phyloP scores from a whole-genome alignment of 148 eudicot species.

The Rhododendron williamsianum region DNA sequence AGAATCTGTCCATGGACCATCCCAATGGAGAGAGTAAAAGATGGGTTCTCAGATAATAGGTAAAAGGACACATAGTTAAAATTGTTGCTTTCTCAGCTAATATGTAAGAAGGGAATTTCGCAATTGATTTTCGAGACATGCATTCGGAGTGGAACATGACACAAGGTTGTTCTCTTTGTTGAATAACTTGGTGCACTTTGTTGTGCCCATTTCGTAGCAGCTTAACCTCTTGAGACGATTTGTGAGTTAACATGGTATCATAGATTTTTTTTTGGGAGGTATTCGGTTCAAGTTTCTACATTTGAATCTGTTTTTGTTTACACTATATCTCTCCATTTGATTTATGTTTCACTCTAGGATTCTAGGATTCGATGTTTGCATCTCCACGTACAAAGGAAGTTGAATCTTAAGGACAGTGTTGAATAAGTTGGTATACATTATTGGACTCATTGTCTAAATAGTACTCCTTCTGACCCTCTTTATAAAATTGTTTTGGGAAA shows the following conservation, averaged over 20 bases:
- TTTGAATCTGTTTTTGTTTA: neutral
- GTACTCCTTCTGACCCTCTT: neutral
- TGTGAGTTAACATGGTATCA: neutral
- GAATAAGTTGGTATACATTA: neutral
- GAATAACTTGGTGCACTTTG: neutral
- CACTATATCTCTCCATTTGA: neutral
- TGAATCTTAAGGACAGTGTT: neutral
- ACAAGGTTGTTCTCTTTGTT: neutral
- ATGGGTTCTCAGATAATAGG: neutral
- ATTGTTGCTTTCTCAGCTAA: neutral
- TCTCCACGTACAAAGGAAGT: neutral
- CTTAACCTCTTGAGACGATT: neutral
- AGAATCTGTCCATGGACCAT: neutral
- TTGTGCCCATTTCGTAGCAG: neutral
- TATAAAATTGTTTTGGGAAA: neutral
- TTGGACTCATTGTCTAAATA: neutral
- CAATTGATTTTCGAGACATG: neutral
- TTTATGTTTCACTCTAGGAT: neutral
- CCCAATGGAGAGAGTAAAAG: neutral
- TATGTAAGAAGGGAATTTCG: neutral
- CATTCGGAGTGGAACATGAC: neutral
- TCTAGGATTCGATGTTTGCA: neutral
- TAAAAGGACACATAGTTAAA: neutral
- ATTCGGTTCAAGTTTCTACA: neutral
- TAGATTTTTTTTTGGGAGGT: neutral